phyloP scores from a whole-genome alignment of 345 rosid species.

The Melaleuca alternifolia region DNA sequence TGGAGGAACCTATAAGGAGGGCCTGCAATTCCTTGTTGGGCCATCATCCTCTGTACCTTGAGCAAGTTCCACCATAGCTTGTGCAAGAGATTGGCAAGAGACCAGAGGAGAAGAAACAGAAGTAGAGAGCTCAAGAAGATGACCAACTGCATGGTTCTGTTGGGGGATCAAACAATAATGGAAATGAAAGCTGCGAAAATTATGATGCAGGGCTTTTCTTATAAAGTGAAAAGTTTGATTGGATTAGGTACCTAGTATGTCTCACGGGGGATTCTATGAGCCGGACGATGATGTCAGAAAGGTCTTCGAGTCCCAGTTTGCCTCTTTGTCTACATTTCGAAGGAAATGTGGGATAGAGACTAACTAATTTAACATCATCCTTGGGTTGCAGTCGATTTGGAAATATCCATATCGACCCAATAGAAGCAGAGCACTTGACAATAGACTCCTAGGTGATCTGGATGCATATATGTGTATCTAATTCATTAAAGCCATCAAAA shows the following conservation, averaged over 20 bases:
- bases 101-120: not conserved
- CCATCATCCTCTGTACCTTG: slow-evolving; percentile 2
- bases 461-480: not conserved
- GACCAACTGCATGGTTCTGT: not conserved
- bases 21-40: slow-evolving; percentile 1
- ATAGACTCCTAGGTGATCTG: not conserved
- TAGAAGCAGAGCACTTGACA: not conserved
- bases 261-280: not conserved
- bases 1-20: slow-evolving; percentile 8
- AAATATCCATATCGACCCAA: not conserved
- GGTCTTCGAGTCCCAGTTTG: not conserved
- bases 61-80: slow-evolving; percentile 7
- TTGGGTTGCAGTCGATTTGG: not conserved
- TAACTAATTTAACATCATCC: not conserved
- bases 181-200: not conserved
- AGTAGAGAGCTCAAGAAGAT: not conserved
- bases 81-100: not conserved
- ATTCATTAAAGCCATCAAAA: not conserved
- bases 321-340: not conserved
- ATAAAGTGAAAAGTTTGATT: not conserved
- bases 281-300: not conserved
- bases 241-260: not conserved
- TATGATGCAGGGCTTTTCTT: not conserved
- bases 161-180: not conserved
- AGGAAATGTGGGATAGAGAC: not conserved